Base-by-base conservation (phyloP, 768 basidiomycete species). In the Tylopilus sp. region DNA sequence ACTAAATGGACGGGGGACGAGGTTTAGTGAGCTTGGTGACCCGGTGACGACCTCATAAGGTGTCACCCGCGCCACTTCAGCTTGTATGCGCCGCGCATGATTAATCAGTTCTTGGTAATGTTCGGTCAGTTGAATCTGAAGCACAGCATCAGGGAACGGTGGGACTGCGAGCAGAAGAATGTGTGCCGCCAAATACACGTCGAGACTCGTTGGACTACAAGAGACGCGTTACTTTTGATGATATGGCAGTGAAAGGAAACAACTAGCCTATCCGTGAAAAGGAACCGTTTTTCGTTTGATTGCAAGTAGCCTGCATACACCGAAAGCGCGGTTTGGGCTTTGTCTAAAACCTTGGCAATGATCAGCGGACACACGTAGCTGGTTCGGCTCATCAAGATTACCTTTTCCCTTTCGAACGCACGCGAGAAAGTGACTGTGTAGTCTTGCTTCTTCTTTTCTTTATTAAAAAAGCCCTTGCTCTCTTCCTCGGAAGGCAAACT, bases 391-490 rank as follows among this genome's bases (percentile, higher is more conserved):
- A 40, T 25, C 20, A 7, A n/a, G n/a, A 49, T 7, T 18, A 56
- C 88, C 74, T 82, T 86, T 49, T 87, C 82, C 23, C 78, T 75
- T 57, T 80, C 79, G 58, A 90, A 89, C 1, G 79, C 77, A 33
- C 74, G 76, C 33, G 77, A 72, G 56, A 82, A 78, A 13, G 67
- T 69, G 8, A 66, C 60, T 41, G 70, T 70, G 51, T 69, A 66
- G 40, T 70, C 66, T 39, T 58, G 62, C 46, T 71, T 68, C 47
- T 70, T 63, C 31, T 31, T 31, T 13, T 31, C 31, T 13, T 31
- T 31, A 13, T 31, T 13, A 31, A 31, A 31, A 13, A 31, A 5
- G 31, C 31, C 15, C 31, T 31, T 31, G 12, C 76, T 69, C 50
- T 76, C 43, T 66, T 69, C 51, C 65, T 64, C 67, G 3, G 61